Percentiles rank a stretch among this genome's conserved stretches.
These are phyloP conservation scores for Syncephalastrum contaminatum DNA, from an alignment of 371 early-diverging fungal genomes.

Conservation along the genomic window DNA sequence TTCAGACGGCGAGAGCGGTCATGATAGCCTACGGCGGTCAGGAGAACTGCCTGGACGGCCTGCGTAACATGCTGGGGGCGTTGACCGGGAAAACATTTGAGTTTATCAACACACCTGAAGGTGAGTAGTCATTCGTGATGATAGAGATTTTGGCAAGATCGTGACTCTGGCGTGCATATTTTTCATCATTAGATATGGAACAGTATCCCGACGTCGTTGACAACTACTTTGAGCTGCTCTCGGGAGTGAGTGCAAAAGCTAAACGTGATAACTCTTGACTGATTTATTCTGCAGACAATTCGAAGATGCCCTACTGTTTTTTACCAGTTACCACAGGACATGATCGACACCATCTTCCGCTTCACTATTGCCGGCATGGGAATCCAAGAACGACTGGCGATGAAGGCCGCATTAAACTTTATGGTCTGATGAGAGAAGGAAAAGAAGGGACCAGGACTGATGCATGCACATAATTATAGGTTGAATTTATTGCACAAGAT, in stretches of 20 bases:
- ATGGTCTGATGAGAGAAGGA: conserved; percentile 33
- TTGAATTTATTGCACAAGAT: conserved; percentile 55
- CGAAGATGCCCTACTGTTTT: conserved; percentile 55
- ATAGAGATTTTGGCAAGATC: background rate
- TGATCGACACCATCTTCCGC: conserved; percentile 48
- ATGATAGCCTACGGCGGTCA: conserved; percentile 62
- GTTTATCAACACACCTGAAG: conserved; percentile 47
- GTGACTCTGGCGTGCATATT: background rate
- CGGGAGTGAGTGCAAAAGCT: conserved; percentile 36
- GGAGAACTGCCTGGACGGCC: conserved; percentile 23
- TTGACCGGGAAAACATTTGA: conserved; percentile 50
- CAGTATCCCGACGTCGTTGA: conserved; percentile 34
- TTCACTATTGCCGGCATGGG: conserved; percentile 60
- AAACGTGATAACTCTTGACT: background rate
- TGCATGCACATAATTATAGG: conserved; percentile 17
- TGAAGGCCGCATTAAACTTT: conserved; percentile 58
- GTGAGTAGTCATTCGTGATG: conserved; percentile 20
- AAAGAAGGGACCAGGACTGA: background rate
- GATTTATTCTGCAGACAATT: conserved; percentile 35
- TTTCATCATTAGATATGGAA: conserved; percentile 42
- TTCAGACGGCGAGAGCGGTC: conserved; percentile 53
- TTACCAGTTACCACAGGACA: conserved; percentile 49
- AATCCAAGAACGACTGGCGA: conserved; percentile 60
- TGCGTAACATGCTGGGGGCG: conserved; percentile 40
- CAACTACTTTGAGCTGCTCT: conserved; percentile 52